Base-by-base conservation (phyloP, 306 rosid species). In the Canavalia gladiata region DNA sequence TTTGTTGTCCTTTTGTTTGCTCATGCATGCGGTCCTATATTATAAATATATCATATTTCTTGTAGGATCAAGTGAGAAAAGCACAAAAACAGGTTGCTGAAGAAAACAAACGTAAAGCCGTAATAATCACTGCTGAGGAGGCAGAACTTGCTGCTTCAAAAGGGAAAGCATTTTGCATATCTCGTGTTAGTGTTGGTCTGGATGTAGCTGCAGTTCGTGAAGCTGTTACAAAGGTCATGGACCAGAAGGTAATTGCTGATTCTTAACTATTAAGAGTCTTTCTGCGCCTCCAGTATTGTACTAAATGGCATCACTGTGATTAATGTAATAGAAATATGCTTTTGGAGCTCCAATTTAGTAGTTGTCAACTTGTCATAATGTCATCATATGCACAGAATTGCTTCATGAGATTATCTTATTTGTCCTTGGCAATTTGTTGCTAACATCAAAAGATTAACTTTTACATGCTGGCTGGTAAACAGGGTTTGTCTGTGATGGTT, bases 201-300 rank as follows among this genome's bases (percentile, higher is more conserved):
- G 99, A 96, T 88, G 92, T 69, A 4, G 89, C 91, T 2, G 99
- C 99, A n/a, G 97, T 96, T 68, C 98, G 99, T 12, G 99, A 96
- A 90, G 99, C 99, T 41, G 99, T 93, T 77, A 63, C 85, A 68
- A 90, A 86, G 86, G 92, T 88, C 80, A 75, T 89, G 72, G 97
- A 88, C 85, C 91, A 89, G 56, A 90, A 93, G 98, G 99, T 96
- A 41, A 60, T 63, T 81, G 43, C 74, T 65, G 43, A 18, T 57
- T 43, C 74, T 45, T 43, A 63, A 70, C 65, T 45, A 50, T 66
- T 74, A 29, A 33, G 37, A 37, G 55, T 72, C 62, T 49, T 43
- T 34, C 80, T 52, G 25, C 65, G 50, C 43, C 75, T 74, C 51
- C 79, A 41, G 35, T 34, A 70, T 70, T 75, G 4, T 42, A 62